Base-by-base conservation (phyloP, 495 filamentous ascomycete genomes). In the Cladorrhinum samala region DNA sequence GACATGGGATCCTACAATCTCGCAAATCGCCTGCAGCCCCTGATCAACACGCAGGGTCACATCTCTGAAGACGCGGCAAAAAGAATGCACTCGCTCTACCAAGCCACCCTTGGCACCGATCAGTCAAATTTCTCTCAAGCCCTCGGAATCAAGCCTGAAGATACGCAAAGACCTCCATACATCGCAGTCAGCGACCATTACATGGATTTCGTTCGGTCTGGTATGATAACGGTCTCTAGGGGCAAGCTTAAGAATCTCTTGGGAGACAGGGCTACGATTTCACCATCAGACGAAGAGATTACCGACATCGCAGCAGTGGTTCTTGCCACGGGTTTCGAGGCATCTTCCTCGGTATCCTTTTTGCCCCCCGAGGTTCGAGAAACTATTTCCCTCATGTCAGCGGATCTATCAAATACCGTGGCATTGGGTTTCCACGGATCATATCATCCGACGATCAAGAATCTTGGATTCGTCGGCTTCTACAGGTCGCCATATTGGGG, bases 401-500 rank as follows among this genome's bases (percentile, higher is more conserved):
- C 60, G 1, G 76, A 85, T 49, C 61, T 76, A 9, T 81, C 83
- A 55, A 73, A 88, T 9, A 88, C 89, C 0, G 63, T 90, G 2
- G 76, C 88, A 0, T 72, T 95, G 2, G 83, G 85, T 41, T 80
- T 85, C 43, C 82, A 83, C 53, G 76, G 77, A 16, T 85, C 80
- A 3, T 72, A 83, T 30, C 82, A 85, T 57, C 73, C 75, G 0
- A 66, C 68, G 3, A 61, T 91, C 1, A 79, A 83, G 0, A 78
- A 80, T 18, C 68, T 92, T 1, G 87, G 86, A 0, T 95, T 95
- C 54, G 83, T 94, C 0, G 91, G 91, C 3, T 86, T 92, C 67
- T 92, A 95, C 64, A 80, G 88, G 33, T 86, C 87, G 1, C 88
- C 90, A 0, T 95, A 87, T 67, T 96, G 89, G 86, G 86, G 85